These are phyloP conservation scores for Claviceps humidiphila DNA, from an alignment of 2,329 filamentous ascomycete genomes.

Conservation along the genomic window DNA sequence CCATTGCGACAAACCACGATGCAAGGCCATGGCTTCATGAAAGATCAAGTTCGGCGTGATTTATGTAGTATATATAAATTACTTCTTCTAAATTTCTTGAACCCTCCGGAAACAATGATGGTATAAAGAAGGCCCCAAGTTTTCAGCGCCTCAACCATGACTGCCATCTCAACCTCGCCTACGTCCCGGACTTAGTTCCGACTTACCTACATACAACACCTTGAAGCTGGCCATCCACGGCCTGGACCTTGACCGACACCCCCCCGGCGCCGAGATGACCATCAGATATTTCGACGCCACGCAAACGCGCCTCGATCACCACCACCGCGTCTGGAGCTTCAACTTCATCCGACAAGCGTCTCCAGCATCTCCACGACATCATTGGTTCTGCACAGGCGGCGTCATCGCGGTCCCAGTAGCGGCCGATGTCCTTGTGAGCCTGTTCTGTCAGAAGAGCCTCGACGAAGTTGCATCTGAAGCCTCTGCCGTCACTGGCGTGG, in stretches of 20 bases:
- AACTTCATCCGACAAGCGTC: slow-evolving; percentile 26
- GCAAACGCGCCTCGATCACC: slow-evolving; percentile 15
- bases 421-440: slow-evolving; percentile 24
- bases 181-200: slow-evolving; percentile 30
- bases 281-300: slow-evolving; percentile 27
- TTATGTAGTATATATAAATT: no score
- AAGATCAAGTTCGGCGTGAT: no score
- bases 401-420: slow-evolving; percentile 17
- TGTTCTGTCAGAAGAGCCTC: slow-evolving; percentile 28
- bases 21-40: no score
- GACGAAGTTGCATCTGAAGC: slow-evolving; percentile 21
- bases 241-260: slow-evolving; percentile 26
- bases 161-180: slow-evolving; percentile 31
- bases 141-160: slow-evolving; percentile 29
- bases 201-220: slow-evolving; percentile 14
- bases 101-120: no score
- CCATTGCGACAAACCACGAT: no score
- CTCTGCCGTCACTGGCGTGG: slow-evolving; percentile 24
- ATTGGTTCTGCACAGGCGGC: not conserved
- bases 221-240: slow-evolving; percentile 22
- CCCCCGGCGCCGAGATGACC: slow-evolving; percentile 29
- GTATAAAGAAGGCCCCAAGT: no score
- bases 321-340: slow-evolving; percentile 26
- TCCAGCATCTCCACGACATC: slow-evolving; percentile 18
- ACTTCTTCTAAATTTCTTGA: no score